A percentile compares a stretch with the other conserved stretches of the same genome.
Conservation (phyloP, 768 basidiomycete species). For the Russula sp. region DNA sequence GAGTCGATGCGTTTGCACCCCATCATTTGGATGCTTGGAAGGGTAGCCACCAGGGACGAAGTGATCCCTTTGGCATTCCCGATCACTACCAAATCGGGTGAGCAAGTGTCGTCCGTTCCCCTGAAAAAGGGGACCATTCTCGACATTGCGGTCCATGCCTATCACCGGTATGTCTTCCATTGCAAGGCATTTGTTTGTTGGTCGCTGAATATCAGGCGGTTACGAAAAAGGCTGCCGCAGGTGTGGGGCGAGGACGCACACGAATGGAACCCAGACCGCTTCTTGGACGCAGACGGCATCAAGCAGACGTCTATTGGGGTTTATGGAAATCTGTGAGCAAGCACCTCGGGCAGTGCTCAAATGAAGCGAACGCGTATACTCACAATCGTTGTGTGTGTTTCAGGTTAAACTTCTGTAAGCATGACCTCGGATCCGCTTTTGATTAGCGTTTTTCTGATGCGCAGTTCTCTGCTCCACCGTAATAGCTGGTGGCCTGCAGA, state of each 20-base stretch:
- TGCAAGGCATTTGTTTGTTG: background rate
- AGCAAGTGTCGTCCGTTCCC: slow-evolving; percentile 8
- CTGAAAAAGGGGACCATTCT: slow-evolving; percentile 13
- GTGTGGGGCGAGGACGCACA: slow-evolving; percentile 18
- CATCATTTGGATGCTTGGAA: slow-evolving; percentile 9
- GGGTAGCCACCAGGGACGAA: slow-evolving; percentile 2
- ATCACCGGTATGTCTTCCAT: slow-evolving; percentile 9
- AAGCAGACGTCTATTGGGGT: slow-evolving; percentile 3
- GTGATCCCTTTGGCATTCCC: slow-evolving; percentile 16
- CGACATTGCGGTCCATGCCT: slow-evolving; percentile 6
- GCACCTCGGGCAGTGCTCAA: background rate
- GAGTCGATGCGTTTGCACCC: slow-evolving; percentile 19
- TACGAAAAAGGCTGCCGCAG: background rate
- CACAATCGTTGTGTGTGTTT: background rate
- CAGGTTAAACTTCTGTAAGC: slow-evolving; percentile 16
- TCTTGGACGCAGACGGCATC: slow-evolving; percentile 1
- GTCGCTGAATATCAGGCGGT: background rate
- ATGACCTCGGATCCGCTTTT: too few species aligned
- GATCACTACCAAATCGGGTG: slow-evolving; percentile 14
- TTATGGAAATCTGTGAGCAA: slow-evolving; percentile 18
- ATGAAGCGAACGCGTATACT: background rate
- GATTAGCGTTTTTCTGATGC: background rate
- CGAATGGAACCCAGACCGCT: slow-evolving; percentile 15
- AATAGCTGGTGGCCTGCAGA: slow-evolving; percentile 12
- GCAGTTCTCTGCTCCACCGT: background rate